These are phyloP conservation scores for Ilyonectria destructans DNA, from an alignment of 2,329 filamentous ascomycete species.

Conservation along the genomic window DNA sequence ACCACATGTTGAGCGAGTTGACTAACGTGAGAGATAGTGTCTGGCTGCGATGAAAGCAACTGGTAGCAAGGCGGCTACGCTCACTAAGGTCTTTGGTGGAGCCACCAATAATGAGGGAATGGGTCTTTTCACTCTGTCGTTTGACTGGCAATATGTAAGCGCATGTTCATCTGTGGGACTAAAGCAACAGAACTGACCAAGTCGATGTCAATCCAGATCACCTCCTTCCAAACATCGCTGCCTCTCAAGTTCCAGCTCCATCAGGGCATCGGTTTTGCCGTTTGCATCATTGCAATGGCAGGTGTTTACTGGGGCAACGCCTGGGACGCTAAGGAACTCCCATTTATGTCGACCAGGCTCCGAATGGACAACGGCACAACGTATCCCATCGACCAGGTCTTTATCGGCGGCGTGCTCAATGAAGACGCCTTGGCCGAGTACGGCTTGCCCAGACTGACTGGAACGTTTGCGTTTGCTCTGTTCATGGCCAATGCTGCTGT, in stretches of 20 bases:
- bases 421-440: slow-evolving; percentile 58
- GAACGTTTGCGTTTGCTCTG: slow-evolving; percentile 67
- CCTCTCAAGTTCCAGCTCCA: slow-evolving; percentile 68
- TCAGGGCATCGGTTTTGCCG: slow-evolving; percentile 60
- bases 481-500: slow-evolving; percentile 73
- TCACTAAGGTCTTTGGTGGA: slow-evolving; percentile 68
- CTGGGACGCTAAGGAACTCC: slow-evolving; percentile 63
- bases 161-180: background rate
- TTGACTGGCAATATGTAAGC: slow-evolving; percentile 72
- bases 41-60: slow-evolving; percentile 68
- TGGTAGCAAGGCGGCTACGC: slow-evolving; percentile 58
- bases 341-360: slow-evolving; percentile 71
- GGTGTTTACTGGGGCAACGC: slow-evolving; percentile 67
- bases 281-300: slow-evolving; percentile 67
- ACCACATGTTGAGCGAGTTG: background rate
- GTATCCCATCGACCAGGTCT: slow-evolving; percentile 61
- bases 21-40: slow-evolving; percentile 51
- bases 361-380: slow-evolving; percentile 56
- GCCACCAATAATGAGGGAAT: slow-evolving; percentile 68
- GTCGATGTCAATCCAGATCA: slow-evolving; percentile 60
- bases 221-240: slow-evolving; percentile 67
- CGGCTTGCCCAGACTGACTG: slow-evolving; percentile 65
- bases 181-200: slow-evolving; percentile 5
- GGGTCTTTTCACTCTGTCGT: slow-evolving; percentile 64
- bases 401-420: slow-evolving; percentile 60